Base-by-base conservation (phyloP, 148 eudicot genomes). In the Chenopodium suecicum region DNA sequence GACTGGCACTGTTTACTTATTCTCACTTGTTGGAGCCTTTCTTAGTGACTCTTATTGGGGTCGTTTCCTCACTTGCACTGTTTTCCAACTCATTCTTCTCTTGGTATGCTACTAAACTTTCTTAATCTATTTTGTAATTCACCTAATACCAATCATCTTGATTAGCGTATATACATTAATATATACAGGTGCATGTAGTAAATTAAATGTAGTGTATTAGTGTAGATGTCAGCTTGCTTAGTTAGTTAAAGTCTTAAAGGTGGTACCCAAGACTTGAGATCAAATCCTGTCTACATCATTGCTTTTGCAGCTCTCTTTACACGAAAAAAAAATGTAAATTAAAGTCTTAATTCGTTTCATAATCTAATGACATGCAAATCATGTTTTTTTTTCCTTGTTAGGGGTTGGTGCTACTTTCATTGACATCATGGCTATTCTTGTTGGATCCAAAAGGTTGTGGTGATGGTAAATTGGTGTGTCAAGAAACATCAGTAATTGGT, bases 21-120 rank as follows among this genome's bases (percentile, higher is more conserved):
- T 89, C 87, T 96, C 99, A 1, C 78, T 96, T 34, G 70, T 96
- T 12, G 99, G 93, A 31, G 99, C 99, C 20, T 96, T 96, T 76
- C 93, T 96, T 29, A 96, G 99, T 46, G 99, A 96, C 79, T 96
- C 99, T 0, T 96, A 96, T 65, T 94, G 97, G 95, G 99, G 99
- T 7, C 94, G 99, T 37, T 96, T 88, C 83, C 82, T 91, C 58
- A 96, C 99, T 52, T 94, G 97, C 84, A 84, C 92, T 23, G 67
- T 96, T 80, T 96, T 91, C 73, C 99, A 96, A 77, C 9, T 90
- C 47, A 87, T 96, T 65, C 84, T 92, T 7, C 85, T 96, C 19
- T 19, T 84, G 89, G 99, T 95, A 91, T 76, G 63, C 11, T 1
- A 7, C 20, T 12, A 70, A 7, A 14, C 52, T 29, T 27, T 20